These are phyloP conservation scores for Elongisporangium anandrum DNA, from an alignment of 352 stramenopile genomes.

Conservation along the genomic window DNA sequence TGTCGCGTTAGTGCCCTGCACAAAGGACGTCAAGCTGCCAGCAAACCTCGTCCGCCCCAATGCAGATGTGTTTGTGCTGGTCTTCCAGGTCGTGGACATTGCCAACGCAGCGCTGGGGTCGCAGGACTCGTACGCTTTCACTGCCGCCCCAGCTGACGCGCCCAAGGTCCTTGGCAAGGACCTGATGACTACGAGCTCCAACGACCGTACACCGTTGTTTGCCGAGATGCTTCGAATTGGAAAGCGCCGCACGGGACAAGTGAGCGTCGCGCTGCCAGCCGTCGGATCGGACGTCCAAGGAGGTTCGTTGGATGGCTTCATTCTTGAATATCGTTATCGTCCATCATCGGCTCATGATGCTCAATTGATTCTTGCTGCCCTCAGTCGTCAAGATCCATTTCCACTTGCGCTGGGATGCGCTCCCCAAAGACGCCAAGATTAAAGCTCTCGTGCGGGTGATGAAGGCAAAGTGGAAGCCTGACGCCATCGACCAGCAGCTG, in stretches of 20 bases:
- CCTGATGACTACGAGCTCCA: slow-evolving; percentile 25
- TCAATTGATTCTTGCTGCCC: no score
- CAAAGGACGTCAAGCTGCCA: slow-evolving; percentile 52
- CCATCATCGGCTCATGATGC: neutral
- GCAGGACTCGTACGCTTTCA: slow-evolving; percentile 35
- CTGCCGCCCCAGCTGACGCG: slow-evolving; percentile 9
- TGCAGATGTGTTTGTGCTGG: slow-evolving; percentile 43
- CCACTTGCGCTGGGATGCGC: slow-evolving; percentile 36
- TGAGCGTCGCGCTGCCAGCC: slow-evolving; percentile 49
- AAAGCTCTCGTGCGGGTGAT: slow-evolving; percentile 34
- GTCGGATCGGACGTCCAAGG: slow-evolving; percentile 37
- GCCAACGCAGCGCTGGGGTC: slow-evolving; percentile 34
- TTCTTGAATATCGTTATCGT: neutral
- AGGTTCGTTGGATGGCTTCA: slow-evolving; percentile 21
- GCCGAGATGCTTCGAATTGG: slow-evolving; percentile 53
- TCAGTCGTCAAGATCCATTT: slow-evolving; percentile 59
- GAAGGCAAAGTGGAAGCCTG: slow-evolving; percentile 26
- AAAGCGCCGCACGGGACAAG: slow-evolving; percentile 38
- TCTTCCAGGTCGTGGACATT: slow-evolving; percentile 67
- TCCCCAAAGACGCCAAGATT: slow-evolving; percentile 32
- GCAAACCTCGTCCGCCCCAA: slow-evolving; percentile 31
- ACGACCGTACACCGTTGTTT: slow-evolving; percentile 43
- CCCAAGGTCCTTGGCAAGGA: slow-evolving; percentile 33
- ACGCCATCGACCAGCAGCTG: slow-evolving; percentile 11
- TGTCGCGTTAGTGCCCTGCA: slow-evolving; percentile 33